phyloP scores from a whole-genome alignment of 768 basidiomycete species.

The Pleurotus cornucopiae region DNA sequence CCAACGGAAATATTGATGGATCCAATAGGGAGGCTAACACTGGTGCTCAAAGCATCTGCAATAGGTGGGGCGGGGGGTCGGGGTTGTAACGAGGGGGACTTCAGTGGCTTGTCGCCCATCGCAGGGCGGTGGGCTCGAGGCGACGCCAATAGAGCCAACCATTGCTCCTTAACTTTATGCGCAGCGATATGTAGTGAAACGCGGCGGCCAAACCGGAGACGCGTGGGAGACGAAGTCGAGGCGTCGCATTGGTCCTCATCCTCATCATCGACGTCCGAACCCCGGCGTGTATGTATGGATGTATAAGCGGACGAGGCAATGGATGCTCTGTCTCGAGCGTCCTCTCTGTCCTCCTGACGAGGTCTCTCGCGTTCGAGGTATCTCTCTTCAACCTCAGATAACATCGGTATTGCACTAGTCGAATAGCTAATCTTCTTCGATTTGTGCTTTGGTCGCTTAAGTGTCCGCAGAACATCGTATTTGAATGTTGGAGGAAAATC shows the following conservation, averaged over 20 bases:
- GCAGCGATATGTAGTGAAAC: slow-evolving; percentile 36
- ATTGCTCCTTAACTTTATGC: slow-evolving; percentile 53
- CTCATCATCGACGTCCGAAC: slow-evolving; percentile 36
- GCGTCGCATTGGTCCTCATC: slow-evolving; percentile 22
- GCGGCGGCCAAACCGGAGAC: slow-evolving; percentile 28
- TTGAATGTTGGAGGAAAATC: slow-evolving; percentile 94
- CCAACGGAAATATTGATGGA: slow-evolving; percentile 6
- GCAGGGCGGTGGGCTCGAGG: background rate
- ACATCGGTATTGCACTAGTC: slow-evolving; percentile 17
- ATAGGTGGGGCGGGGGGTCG: background rate
- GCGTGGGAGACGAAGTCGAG: slow-evolving; percentile 18
- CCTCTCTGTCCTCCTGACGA: slow-evolving; percentile 14
- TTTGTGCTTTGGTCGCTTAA: slow-evolving; percentile 42
- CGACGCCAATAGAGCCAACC: slow-evolving; percentile 41
- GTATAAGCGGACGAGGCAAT: slow-evolving; percentile 51
- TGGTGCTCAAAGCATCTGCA: slow-evolving; percentile 4
- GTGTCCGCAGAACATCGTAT: slow-evolving; percentile 69
- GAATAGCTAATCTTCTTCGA: slow-evolving; percentile 31
- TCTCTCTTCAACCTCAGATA: slow-evolving; percentile 37
- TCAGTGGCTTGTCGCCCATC: background rate
- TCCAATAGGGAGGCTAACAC: slow-evolving; percentile 10
- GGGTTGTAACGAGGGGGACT: background rate
- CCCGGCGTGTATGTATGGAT: slow-evolving; percentile 34
- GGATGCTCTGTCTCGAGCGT: slow-evolving; percentile 39
- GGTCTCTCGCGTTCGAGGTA: slow-evolving; percentile 16